Base-by-base conservation (phyloP, 805 yeast species). In the Hanseniaspora valbyensis region DNA sequence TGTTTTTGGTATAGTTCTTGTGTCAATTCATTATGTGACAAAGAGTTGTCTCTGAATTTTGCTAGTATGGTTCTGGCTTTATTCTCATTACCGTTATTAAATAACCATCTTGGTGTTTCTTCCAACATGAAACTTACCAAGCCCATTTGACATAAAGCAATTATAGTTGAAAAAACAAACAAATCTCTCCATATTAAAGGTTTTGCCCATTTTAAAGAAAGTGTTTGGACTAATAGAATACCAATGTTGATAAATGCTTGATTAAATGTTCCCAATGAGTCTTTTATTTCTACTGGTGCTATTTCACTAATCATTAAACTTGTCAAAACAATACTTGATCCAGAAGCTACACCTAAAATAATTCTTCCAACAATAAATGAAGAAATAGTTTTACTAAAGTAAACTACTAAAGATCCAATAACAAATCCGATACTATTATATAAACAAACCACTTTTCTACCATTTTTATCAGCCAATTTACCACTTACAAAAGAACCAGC, bases 91-190 rank as follows among this genome's bases (percentile, higher is more conserved):
- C 61, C 38, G 52, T 49, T 16, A 54, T 51, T 21, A 54, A 70
- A 69, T 28, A 88, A 67, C 96, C 96, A 90, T 64, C 81, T 76
- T 7, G 96, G 96, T 5, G 90, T 79, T 63, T 89, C 96, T 16
- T 74, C 76, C 19, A 50, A 18, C 22, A 80, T 69, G 40, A 70
- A 67, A 10, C 72, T 54, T 38, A 70, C 59, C 1, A 71, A 63
- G 0, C 72, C 33, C 2, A 80, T 64, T 57, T 80, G 77, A 0
- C 72, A 8, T 0, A 70, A 43, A 1, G 83, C 83, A 26, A 86
- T 56, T 0, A 72, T 52, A 2, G 75, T 69, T 0, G 88, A 95
- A 26, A 72, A 63, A n/a, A 77, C 65, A 41, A 92, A 67, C 7
- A 90, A 70, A 42, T 62, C 67, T 56, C 96, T 73, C 97, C 97